A percentile compares a stretch with the other conserved stretches of the same genome.
Evolutionary conservation across 1,139 yeast species (phyloP).

Genomic region (Arxiozyma telluris): DNA sequence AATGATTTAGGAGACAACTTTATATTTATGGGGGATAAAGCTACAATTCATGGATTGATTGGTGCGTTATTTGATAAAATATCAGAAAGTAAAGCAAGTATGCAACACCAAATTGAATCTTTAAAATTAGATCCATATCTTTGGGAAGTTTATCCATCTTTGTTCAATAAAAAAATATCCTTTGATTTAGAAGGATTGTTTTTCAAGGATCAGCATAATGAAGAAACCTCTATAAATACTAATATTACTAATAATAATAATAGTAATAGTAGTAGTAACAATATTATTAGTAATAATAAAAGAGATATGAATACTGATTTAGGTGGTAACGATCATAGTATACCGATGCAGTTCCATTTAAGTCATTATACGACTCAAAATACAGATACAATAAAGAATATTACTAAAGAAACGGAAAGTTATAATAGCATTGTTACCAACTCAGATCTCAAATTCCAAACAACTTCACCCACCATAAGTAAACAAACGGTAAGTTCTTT

Average conservation of each 20-base stretch:
- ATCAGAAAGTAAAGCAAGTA: constrained; percentile 58
- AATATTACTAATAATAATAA: neutral
- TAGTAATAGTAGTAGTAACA: neutral
- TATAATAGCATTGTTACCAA: neutral
- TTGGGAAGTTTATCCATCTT: constrained; percentile 77
- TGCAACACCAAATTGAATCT: constrained; percentile 59
- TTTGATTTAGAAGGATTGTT: constrained; percentile 42
- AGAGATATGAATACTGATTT: neutral
- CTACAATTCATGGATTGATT: constrained; percentile 54
- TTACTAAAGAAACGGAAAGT: neutral
- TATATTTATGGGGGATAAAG: constrained; percentile 45
- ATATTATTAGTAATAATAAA: neutral
- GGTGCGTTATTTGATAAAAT: constrained; percentile 58
- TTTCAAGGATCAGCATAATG: neutral
- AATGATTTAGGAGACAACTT: constrained; percentile 6
- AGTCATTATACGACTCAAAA: neutral
- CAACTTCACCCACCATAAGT: constrained; percentile 13
- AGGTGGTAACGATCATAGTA: neutral
- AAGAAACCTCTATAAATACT: neutral
- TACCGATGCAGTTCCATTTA: neutral
- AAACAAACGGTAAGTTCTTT: constrained; percentile 12
- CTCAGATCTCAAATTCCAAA: neutral
- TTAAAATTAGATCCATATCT: constrained; percentile 66
- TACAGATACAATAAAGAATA: neutral
- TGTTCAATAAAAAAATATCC: constrained; percentile 64